Evolutionary conservation across 1,284 basidiomycete genomes (phyloP).

Genomic region (Boletellus dicymbophilus): DNA sequence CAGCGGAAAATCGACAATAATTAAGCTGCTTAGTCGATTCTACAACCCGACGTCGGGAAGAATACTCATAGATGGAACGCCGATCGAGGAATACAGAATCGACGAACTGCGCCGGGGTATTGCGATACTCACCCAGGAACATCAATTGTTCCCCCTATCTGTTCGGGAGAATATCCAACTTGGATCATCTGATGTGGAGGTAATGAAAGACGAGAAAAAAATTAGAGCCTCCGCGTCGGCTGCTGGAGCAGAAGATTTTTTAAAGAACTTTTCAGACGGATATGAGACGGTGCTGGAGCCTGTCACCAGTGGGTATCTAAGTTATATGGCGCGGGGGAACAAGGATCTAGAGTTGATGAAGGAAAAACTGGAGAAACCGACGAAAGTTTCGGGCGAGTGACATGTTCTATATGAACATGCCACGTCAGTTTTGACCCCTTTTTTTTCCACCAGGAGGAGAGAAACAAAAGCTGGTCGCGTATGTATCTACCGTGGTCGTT

Average conservation of each 20-base stretch:
- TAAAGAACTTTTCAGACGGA: conserved; percentile 23
- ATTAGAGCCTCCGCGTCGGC: conserved; percentile 37
- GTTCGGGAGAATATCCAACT: conserved; percentile 83
- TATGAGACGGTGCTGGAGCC: too few relatives aligned
- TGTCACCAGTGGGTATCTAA: too few relatives aligned
- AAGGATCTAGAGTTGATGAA: too few relatives aligned
- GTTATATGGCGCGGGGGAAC: too few relatives aligned
- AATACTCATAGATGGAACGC: conserved; percentile 57
- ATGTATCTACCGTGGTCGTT: conserved; percentile 8
- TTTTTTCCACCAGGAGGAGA: conserved; percentile 37
- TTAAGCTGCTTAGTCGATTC: conserved; percentile 79
- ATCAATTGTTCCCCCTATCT: conserved; percentile 82
- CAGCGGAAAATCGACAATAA: conserved; percentile 87
- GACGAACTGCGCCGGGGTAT: conserved; percentile 76
- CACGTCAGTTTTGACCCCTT: neutral
- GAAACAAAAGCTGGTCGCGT: conserved; percentile 44
- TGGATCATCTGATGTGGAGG: conserved; percentile 36
- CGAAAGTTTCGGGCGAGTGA: conserved; percentile 35
- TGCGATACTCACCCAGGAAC: conserved; percentile 83
- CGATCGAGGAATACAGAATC: conserved; percentile 61
- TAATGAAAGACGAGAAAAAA: conserved; percentile 26
- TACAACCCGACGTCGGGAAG: conserved; percentile 74
- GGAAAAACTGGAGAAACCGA: conserved; percentile 35
- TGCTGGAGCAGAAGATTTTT: conserved; percentile 39
- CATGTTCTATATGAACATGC: neutral